Evolutionary conservation across 129 eudicot species (phyloP), one percentile per base, ranked within the genome.

Genomic region (Flaveria trinervia): DNA sequence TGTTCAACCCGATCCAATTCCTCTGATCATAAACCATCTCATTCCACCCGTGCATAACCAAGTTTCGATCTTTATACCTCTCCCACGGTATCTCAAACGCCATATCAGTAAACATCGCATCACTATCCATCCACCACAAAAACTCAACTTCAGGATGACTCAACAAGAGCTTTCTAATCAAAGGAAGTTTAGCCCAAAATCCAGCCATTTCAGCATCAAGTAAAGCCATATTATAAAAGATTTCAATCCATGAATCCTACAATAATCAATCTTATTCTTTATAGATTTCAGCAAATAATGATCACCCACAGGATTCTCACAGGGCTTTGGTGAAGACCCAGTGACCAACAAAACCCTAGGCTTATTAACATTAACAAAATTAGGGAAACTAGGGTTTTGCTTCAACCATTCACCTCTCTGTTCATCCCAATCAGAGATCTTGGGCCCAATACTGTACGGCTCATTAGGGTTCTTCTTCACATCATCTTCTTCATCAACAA

Each of bases 111-210:
- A 92, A 92, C 97, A 92, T 92, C 1, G 97, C 97, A 79, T 92
- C 97, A 84, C 91, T 85, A 30, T 92, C 97, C 97, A 92, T 92
- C 97, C 97, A 92, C 97, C 97, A 92, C 26, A 92, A 52, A 51
- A 92, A 89, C 88, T 92, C 97, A 3, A 92, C 85, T 50, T 92
- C 97, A 3, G 97, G 97, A 72, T 92, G 97, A 1, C 93, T 85
- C 49, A 92, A 69, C 77, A 92, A 51, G 33, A 92, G 84, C 86
- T 89, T 92, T 72, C 97, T 61, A 73, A 92, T 82, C 82, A 92
- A 86, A 0, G 97, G 97, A 54, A 92, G 66, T 50, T 92, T 92
- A 0, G 97, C 96, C 97, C 97, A 92, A 83, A 92, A 92, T 9
- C 97, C 96, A 1, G 97, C 83, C 97, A 92, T 92, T 72, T 92